Percentiles rank a stretch among this genome's conserved stretches.
phyloP scores from a whole-genome alignment of 805 yeast genomes.

The Monosporozyma aerobia region DNA sequence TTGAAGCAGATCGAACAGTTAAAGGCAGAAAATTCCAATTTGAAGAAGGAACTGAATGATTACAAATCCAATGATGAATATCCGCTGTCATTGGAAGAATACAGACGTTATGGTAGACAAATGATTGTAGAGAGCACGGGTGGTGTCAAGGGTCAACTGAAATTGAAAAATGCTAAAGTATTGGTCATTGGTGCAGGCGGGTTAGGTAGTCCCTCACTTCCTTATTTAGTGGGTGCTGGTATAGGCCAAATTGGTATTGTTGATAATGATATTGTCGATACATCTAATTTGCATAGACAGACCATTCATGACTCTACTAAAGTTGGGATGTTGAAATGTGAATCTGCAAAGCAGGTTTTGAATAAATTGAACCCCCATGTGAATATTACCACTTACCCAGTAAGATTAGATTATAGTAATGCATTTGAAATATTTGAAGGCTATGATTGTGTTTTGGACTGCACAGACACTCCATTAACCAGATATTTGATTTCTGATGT shows the following conservation, averaged over 20 bases:
- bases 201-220: constrained; percentile 82
- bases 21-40: constrained; percentile 21
- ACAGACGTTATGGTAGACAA: constrained; percentile 82
- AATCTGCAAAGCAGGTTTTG: constrained; percentile 59
- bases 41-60: constrained; percentile 12
- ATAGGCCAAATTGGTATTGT: constrained; percentile 77
- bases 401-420: constrained; percentile 43
- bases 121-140: constrained; percentile 85
- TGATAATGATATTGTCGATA: constrained; percentile 78
- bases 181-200: constrained; percentile 96
- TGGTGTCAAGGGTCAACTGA: constrained; percentile 42
- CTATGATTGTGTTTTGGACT: constrained; percentile 78
- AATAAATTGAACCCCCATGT: constrained; percentile 60
- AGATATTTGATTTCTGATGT: constrained; percentile 83
- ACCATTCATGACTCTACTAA: constrained; percentile 60
- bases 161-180: constrained; percentile 47
- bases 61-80: not conserved
- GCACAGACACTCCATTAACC: constrained; percentile 88
- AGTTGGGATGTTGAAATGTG: constrained; percentile 67
- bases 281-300: constrained; percentile 83
- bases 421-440: constrained; percentile 51
- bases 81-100: constrained; percentile 51
- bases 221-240: constrained; percentile 83
- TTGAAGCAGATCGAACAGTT: constrained; percentile 19
- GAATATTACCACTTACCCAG: constrained; percentile 41